These are phyloP conservation scores for Apiotrichum porosum DNA, from an alignment of 1,284 basidiomycete species.

Conservation along the genomic window DNA sequence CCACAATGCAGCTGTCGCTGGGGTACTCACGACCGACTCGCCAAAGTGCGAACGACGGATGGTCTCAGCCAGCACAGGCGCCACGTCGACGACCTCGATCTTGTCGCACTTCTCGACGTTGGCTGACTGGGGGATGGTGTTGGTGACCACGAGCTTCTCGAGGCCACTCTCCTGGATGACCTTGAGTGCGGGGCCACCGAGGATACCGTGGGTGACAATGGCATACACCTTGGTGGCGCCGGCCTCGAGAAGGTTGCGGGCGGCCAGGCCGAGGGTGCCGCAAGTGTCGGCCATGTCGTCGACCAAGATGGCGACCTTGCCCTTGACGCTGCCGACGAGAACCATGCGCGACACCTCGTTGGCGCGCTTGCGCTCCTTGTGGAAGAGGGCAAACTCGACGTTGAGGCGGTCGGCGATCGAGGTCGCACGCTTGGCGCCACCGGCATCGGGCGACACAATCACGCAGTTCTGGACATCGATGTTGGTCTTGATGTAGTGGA, in stretches of 20 bases:
- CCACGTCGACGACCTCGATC: conserved; percentile 94
- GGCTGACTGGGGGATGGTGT: conserved; percentile 86
- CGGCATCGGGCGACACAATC: conserved; percentile 97
- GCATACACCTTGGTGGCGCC: conserved; percentile 84
- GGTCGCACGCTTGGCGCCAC: conserved; percentile 96
- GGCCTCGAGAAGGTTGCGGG: conserved; percentile 81
- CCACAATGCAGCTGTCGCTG: no score
- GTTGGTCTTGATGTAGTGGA: conserved; percentile 89
- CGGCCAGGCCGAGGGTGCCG: conserved; percentile 91
- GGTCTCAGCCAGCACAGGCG: conserved; percentile 91
- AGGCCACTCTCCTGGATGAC: conserved; percentile 68
- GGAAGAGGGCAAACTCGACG: conserved; percentile 97
- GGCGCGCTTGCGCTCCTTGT: conserved; percentile 99
- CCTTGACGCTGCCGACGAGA: conserved; percentile 88
- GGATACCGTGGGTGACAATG: conserved; percentile 95
- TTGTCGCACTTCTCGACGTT: conserved; percentile 74
- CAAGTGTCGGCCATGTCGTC: conserved; percentile 99
- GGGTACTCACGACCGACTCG: conserved; percentile 47
- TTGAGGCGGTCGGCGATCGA: conserved; percentile 95
- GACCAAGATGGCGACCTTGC: conserved; percentile 94
- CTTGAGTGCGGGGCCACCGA: conserved; percentile 79
- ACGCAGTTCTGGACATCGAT: conserved; percentile 84
- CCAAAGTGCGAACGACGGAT: conserved; percentile 68
- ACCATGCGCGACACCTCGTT: conserved; percentile 99
- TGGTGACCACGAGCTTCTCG: conserved; percentile 96